Percentiles rank a stretch among this genome's conserved stretches.
Evolutionary conservation across 192 early-diverging fungal species (phyloP).

Genomic region (Lobosporangium transversale): DNA sequence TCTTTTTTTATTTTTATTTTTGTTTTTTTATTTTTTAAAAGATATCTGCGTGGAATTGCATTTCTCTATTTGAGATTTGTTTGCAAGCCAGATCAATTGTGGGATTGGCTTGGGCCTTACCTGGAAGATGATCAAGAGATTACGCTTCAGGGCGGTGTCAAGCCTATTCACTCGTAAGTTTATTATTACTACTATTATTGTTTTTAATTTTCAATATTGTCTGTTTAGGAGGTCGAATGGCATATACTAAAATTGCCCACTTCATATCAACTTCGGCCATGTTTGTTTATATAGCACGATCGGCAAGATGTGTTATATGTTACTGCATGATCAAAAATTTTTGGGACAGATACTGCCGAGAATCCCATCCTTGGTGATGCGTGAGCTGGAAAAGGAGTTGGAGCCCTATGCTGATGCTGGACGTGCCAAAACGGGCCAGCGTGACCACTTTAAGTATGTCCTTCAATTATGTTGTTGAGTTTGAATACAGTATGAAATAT

Average conservation of each 20-base stretch:
- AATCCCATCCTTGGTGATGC: slow-evolving; percentile 83
- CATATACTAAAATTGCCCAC: too few species aligned
- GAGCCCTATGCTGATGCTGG: slow-evolving; percentile 56
- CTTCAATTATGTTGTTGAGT: background rate
- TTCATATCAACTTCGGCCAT: background rate
- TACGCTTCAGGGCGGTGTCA: slow-evolving; percentile 62
- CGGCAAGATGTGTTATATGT: slow-evolving; percentile 70
- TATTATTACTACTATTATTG: background rate
- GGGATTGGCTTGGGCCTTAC: slow-evolving; percentile 83
- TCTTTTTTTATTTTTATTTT: background rate
- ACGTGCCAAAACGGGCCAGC: slow-evolving; percentile 33
- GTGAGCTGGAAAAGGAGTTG: slow-evolving; percentile 76
- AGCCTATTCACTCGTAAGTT: slow-evolving; percentile 67
- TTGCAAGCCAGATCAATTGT: slow-evolving; percentile 76
- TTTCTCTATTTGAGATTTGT: slow-evolving; percentile 87
- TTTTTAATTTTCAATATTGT: background rate
- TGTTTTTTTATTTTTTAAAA: slow-evolving; percentile 26
- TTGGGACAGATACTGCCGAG: slow-evolving; percentile 82
- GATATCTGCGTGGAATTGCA: slow-evolving; percentile 80
- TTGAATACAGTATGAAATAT: too few species aligned
- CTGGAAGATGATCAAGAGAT: slow-evolving; percentile 85
- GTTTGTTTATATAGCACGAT: slow-evolving; percentile 68
- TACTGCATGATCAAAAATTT: slow-evolving; percentile 82
- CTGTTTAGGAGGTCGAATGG: background rate
- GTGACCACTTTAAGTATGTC: slow-evolving; percentile 43